These are phyloP conservation scores for Phaseolus lunatus DNA, from an alignment of 306 rosid genomes.

Conservation along the genomic window DNA sequence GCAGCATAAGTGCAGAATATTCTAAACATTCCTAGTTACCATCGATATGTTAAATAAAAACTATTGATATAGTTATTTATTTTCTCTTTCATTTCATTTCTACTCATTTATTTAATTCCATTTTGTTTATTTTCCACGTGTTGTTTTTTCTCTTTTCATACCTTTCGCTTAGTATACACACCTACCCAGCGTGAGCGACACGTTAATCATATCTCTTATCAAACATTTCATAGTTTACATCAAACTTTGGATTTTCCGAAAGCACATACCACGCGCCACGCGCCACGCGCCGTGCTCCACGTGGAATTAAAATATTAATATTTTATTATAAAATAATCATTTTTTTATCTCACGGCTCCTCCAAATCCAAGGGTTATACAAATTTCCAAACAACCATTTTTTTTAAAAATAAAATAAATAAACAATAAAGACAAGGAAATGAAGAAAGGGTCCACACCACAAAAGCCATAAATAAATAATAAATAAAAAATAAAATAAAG, in stretches of 20 bases:
- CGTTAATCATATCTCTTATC: neutral
- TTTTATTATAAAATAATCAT: neutral
- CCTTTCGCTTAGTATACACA: too few relatives aligned
- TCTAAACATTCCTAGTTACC: too few relatives aligned
- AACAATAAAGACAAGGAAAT: neutral
- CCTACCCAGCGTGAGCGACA: neutral
- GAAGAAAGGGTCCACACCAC: slow-evolving; percentile 28
- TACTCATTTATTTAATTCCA: too few relatives aligned
- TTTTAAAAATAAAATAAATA: neutral
- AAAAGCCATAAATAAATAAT: too few relatives aligned
- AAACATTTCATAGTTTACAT: slow-evolving; percentile 27
- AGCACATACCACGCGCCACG: slow-evolving; percentile 41
- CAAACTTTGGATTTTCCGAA: slow-evolving; percentile 27
- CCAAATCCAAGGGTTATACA: neutral
- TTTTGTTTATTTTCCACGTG: too few relatives aligned
- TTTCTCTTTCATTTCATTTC: too few relatives aligned
- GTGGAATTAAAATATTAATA: neutral
- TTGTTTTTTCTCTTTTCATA: too few relatives aligned
- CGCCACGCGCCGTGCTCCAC: slow-evolving; percentile 20
- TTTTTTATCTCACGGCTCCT: neutral
- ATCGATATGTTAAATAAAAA: too few relatives aligned
- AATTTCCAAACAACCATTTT: neutral
- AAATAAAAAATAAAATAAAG: too few relatives aligned
- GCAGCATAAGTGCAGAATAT: too few relatives aligned
- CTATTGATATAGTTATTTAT: too few relatives aligned